These are phyloP conservation scores for Moniliophthora roreri DNA, from an alignment of 1,284 basidiomycete species.

Conservation along the genomic window DNA sequence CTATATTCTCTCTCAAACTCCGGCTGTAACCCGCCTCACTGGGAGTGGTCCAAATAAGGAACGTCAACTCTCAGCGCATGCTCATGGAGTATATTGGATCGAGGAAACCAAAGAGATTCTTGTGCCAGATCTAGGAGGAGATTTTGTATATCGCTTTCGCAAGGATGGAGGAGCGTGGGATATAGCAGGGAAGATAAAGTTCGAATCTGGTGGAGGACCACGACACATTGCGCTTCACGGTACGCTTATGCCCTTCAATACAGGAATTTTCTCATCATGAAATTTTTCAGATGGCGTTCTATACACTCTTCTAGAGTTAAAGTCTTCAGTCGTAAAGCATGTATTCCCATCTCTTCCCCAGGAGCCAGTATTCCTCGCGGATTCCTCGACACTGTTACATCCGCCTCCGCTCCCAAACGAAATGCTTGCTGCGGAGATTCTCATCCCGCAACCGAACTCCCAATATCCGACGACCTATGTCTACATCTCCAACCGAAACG, in stretches of 20 bases:
- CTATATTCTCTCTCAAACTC: conserved; percentile 34
- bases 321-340: conserved; percentile 55
- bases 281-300: conserved; percentile 45
- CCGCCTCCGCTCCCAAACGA: conserved; percentile 37
- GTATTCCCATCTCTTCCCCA: conserved; percentile 20
- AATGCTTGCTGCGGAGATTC: conserved; percentile 59
- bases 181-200: conserved; percentile 40
- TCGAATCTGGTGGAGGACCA: conserved; percentile 60
- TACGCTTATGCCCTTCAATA: conserved; percentile 30
- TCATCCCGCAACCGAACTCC: conserved; percentile 45
- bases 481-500: conserved; percentile 65
- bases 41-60: conserved; percentile 57
- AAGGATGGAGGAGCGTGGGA: conserved; percentile 44
- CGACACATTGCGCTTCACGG: conserved; percentile 64
- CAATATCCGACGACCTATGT: conserved; percentile 48
- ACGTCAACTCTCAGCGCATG: conserved; percentile 67
- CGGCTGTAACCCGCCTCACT: conserved; percentile 37
- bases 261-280: background rate
- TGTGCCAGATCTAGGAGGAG: conserved; percentile 70
- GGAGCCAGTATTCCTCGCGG: conserved; percentile 40
- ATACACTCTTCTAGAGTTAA: conserved; percentile 68
- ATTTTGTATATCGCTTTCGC: conserved; percentile 60
- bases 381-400: conserved; percentile 43
- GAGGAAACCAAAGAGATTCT: conserved; percentile 52
- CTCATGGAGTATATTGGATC: conserved; percentile 59